Base-by-base conservation (phyloP, 75 land plant species). In the Selaginella moellendorffii region DNA sequence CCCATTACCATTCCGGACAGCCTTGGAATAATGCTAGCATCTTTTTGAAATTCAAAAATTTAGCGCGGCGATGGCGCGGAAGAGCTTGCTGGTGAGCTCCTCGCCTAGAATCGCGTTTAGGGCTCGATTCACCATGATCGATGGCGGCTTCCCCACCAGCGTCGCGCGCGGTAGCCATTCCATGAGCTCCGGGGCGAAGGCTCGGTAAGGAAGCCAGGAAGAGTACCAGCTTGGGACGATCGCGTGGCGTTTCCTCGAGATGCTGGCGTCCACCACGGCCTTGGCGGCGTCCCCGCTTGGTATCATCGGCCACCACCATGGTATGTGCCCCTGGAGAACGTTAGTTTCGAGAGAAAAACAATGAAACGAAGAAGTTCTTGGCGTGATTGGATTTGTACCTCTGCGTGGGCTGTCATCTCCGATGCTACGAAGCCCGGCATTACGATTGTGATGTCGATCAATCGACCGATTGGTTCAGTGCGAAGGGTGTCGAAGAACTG, bases 291-390 rank as follows among this genome's bases (percentile, higher is more conserved):
- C 76, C 10, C 66, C 75, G 23, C 76, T 42, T 27, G 1, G 10
- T 36, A 69, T 56, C 58, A 76, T 62, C 19, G 78, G 78, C 65
- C 64, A 76, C 78, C 78, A 76, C 30, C 65, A n/a, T 53, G 78
- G 78, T 12, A 76, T 29, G 31, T 76, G 73, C 25, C 64, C 76
- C 78, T 74, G 62, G 31, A 70, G 25, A 9, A 56, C 21, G n/a
- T 56, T 9, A 46, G 51, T 65, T 65, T 26, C 28, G 10, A 54
- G 0, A 65, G 25, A 18, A 51, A 21, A 64, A 53, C 20, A n/a
- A n/a, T n/a, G n/a, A n/a, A n/a, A n/a, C n/a, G n/a, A n/a, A n/a
- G n/a, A n/a, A n/a, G n/a, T n/a, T n/a, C n/a, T n/a, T n/a, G n/a
- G n/a, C 46, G 14, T 36, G 46, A 5, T 5, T 36, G 46, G 5